Conservation (phyloP, 2,329 filamentous ascomycete species). For the Corinectria fuckeliana region DNA sequence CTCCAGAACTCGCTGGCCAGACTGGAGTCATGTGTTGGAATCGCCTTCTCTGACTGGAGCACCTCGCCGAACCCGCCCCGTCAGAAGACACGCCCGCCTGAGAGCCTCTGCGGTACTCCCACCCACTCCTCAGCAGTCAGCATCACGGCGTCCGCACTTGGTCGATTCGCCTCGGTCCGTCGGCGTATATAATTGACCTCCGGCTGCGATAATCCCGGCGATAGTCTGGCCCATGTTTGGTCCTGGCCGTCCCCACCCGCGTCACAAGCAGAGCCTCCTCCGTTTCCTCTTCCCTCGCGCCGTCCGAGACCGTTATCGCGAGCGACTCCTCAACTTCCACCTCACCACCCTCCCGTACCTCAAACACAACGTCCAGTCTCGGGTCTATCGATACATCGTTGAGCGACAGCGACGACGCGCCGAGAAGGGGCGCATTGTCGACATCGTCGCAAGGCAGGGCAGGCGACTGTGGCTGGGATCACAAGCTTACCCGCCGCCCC, state of each 20-base stretch:
- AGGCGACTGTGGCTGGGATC: slow-evolving; percentile 55
- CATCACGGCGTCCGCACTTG: slow-evolving; percentile 16
- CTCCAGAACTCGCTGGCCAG: slow-evolving; percentile 2
- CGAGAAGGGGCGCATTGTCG: slow-evolving; percentile 55
- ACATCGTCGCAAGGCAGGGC: slow-evolving; percentile 49
- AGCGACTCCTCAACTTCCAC: slow-evolving; percentile 72
- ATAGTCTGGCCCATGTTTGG: slow-evolving; percentile 55
- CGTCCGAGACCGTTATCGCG: slow-evolving; percentile 66
- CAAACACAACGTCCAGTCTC: slow-evolving; percentile 74
- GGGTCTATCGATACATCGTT: slow-evolving; percentile 77
- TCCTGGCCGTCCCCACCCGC: slow-evolving; percentile 45
- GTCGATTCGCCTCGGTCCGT: slow-evolving; percentile 2
- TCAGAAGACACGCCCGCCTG: slow-evolving; percentile 44
- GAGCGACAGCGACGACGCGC: slow-evolving; percentile 64
- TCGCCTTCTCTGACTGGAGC: slow-evolving; percentile 28
- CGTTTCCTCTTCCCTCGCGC: slow-evolving; percentile 73
- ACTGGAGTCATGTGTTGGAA: slow-evolving; percentile 34
- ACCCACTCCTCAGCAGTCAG: slow-evolving; percentile 3
- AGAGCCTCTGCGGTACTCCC: slow-evolving; percentile 11
- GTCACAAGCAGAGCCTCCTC: slow-evolving; percentile 58
- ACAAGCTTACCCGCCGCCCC: slow-evolving; percentile 34
- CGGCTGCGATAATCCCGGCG: slow-evolving; percentile 12
- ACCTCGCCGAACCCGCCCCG: slow-evolving; percentile 30
- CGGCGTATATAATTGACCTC: slow-evolving; percentile 14
- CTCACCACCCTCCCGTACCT: slow-evolving; percentile 76